Base-by-base conservation (phyloP, 768 basidiomycete species). In the Serendipita vermifera region DNA sequence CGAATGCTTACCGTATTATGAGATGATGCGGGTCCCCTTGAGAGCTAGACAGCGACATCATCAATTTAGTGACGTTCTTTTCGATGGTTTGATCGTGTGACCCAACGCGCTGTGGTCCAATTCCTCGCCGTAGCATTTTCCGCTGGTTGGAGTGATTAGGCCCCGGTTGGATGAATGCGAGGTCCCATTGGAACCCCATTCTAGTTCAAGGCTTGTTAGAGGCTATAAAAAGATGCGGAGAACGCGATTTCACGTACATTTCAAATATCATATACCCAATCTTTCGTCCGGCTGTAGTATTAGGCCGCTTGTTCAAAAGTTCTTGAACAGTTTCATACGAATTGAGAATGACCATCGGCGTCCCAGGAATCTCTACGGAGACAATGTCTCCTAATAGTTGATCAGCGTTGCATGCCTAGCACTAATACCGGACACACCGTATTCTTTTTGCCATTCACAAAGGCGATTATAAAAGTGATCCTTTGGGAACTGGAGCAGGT, bases 321-420 rank as follows among this genome's bases (percentile, higher is more conserved):
- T 51, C 46, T 29, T 51, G 46, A 7, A 31, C 46, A 15, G 32
- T 24, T 22, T 51, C 46, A 31, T 51, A 51, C 46, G 46, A 22
- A 51, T 51, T 51, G 22, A 51, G n/a, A n/a, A 51, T 51, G 9
- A 29, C 22, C 46, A 51, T 51, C n/a, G 20, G 20, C 46, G 32
- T 51, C 5, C 46, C 46, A 1, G 46, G 22, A 20, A 51, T 51
- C 22, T 51, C 22, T 5, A 51, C 46, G 22, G n/a, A 51, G 11
- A 29, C 29, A 22, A 51, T 22, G 22, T 51, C 46, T 5, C 46
- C 46, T 51, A 29, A 24, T 43, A 41, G n/a, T n/a, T 6, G 17
- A n/a, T 41, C 15, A n/a, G 9, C 15, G 9, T 9, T 17, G 17
- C 5, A 41, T n/a, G n/a, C n/a, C n/a, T n/a, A n/a, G n/a, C n/a